A percentile compares a stretch with the other conserved stretches of the same genome.
Evolutionary conservation across 2,329 filamentous ascomycete genomes (phyloP).

Genomic region (Clonostachys rhizophaga): DNA sequence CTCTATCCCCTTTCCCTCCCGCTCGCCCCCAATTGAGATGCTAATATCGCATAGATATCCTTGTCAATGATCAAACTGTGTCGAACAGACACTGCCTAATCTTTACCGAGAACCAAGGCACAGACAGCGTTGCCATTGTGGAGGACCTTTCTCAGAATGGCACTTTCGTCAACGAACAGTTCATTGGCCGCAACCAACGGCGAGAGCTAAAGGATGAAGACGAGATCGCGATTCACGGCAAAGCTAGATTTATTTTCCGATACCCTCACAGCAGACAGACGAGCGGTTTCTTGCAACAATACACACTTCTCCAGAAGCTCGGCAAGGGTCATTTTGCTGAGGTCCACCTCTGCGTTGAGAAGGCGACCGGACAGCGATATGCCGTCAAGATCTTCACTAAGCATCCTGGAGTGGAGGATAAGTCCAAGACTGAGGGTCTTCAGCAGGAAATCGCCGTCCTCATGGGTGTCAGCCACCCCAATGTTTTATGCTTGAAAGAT

Average conservation of each 20-base stretch:
- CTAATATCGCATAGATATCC: constrained; percentile 47
- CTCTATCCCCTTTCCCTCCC: background rate
- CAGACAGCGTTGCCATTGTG: constrained; percentile 65
- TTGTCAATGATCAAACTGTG: constrained; percentile 71
- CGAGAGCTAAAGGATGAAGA: constrained; percentile 86
- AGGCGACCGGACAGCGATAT: constrained; percentile 73
- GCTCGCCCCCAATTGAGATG: no score
- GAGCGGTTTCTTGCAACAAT: constrained; percentile 81
- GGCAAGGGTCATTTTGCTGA: constrained; percentile 95
- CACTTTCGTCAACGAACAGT: constrained; percentile 89
- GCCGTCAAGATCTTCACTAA: constrained; percentile 96
- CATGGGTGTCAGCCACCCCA: constrained; percentile 95
- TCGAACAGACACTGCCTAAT: constrained; percentile 81
- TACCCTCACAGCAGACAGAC: constrained; percentile 75
- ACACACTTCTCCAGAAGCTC: constrained; percentile 76
- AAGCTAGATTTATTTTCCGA: constrained; percentile 84
- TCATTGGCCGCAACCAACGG: constrained; percentile 87
- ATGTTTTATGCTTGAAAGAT: constrained; percentile 88
- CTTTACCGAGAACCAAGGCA: constrained; percentile 56
- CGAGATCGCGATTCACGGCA: constrained; percentile 81
- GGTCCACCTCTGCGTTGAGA: constrained; percentile 87
- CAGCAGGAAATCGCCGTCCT: constrained; percentile 95
- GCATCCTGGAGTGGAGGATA: constrained; percentile 74
- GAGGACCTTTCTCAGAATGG: constrained; percentile 96
- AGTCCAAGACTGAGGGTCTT: constrained; percentile 76